phyloP scores from a whole-genome alignment of 176 grass and related monocot species.

The Ananas comosus region DNA sequence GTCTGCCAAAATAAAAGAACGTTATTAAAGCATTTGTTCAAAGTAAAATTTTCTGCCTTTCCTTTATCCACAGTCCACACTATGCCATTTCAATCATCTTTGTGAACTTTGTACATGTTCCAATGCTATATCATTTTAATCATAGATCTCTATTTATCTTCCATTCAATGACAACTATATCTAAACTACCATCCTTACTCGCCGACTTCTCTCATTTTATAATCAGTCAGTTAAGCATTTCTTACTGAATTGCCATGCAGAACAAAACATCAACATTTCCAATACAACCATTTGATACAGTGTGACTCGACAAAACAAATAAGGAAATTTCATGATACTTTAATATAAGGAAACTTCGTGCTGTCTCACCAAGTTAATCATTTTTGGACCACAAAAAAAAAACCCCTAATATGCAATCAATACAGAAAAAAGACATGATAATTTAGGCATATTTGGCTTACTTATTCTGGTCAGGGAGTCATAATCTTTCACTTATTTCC shows the following conservation, averaged over 20 bases:
- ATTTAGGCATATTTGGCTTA: too few relatives aligned
- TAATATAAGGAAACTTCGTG: neutral
- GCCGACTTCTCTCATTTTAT: too few relatives aligned
- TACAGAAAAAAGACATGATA: too few relatives aligned
- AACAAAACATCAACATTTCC: neutral
- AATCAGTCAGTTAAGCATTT: too few relatives aligned
- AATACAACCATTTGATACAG: neutral
- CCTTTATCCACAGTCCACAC: neutral
- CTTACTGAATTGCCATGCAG: neutral
- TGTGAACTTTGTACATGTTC: too few relatives aligned
- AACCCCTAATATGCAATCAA: neutral
- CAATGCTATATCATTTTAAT: neutral
- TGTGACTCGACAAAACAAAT: too few relatives aligned
- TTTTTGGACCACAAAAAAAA: neutral
- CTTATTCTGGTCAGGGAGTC: neutral
- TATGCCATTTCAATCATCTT: too few relatives aligned
- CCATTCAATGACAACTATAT: neutral
- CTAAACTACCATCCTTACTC: neutral
- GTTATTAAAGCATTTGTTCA: neutral
- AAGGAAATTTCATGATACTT: neutral
- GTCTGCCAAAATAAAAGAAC: neutral
- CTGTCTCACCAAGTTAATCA: neutral
- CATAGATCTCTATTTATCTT: neutral
- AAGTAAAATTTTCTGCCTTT: neutral
- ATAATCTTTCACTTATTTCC: neutral